Evolutionary conservation across 352 stramenopile genomes (phyloP), one percentile per base, ranked within the genome.

Genomic region (Pythium brassicae): DNA sequence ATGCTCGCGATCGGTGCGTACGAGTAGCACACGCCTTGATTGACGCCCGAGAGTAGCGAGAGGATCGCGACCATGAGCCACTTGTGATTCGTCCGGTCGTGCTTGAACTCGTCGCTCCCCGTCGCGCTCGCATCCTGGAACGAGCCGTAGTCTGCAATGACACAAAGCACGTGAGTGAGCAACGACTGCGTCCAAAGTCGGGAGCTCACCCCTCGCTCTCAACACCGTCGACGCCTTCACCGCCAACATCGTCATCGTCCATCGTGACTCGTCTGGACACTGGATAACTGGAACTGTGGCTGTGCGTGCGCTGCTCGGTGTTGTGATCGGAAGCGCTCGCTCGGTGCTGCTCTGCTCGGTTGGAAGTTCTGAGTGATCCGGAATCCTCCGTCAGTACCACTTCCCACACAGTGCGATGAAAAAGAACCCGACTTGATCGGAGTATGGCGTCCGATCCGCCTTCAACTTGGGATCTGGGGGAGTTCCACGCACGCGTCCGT

Each of bases 1-100:
- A 88, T 76, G 37, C 70, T 82, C 20, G 77, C 77, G 48, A 92
- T 86, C 4, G 81, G 81, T 19, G 81, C 81, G 52, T 89, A 92
- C 23, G 81, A 87, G 65, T 87, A 89, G 62, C 81, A 92, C 50
- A 92, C 82, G 23, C 71, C 77, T 50, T 89, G 81, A 54, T 92
- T 92, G 20, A 88, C 53, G 20, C 66, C 77, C 25, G 76, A 82
- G 17, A 92, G 74, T 27, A 77, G 35, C 2, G 78, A 89, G 22
- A 92, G 59, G 37, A 92, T 68, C n/a, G 61, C 56, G 35, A 92
- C 53, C 81, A 92, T 89, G 50, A 85, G 57, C 78, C 78, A 89
- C 58, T 86, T 89, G 39, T 61, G 66, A 6, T 55, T 49, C 40
- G 55, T 50, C 12, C 26, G 25, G 4, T 20, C 19, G 37, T 20